These are phyloP conservation scores for Podila epicladia DNA, from an alignment of 192 early-diverging fungal genomes.

Conservation along the genomic window DNA sequence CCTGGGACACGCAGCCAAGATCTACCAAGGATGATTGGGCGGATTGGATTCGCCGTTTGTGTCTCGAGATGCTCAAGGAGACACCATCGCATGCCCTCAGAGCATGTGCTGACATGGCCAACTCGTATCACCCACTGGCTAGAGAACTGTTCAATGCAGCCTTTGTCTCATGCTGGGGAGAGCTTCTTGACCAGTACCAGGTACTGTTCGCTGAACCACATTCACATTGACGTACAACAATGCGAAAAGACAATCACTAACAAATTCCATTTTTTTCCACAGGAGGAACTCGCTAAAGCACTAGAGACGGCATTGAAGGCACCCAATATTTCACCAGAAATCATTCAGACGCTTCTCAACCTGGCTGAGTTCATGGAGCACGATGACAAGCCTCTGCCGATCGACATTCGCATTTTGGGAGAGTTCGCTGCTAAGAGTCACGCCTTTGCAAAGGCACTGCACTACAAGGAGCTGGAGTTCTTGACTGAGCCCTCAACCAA, in stretches of 20 bases:
- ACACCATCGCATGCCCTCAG: slow-evolving; percentile 96
- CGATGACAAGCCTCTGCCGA: slow-evolving; percentile 94
- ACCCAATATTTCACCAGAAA: slow-evolving; percentile 89
- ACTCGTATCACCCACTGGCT: slow-evolving; percentile 81
- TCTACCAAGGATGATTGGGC: slow-evolving; percentile 94
- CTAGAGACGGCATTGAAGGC: slow-evolving; percentile 86
- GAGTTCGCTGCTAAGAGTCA: slow-evolving; percentile 92
- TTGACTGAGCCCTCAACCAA: slow-evolving; percentile 81
- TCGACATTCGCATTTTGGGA: slow-evolving; percentile 90
- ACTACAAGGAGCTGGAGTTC: slow-evolving; percentile 98
- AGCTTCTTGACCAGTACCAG: slow-evolving; percentile 89
- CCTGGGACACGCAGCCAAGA: slow-evolving; percentile 89
- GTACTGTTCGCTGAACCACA: not conserved
- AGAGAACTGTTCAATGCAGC: slow-evolving; percentile 95
- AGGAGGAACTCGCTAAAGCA: slow-evolving; percentile 84
- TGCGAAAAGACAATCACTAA: too few relatives aligned
- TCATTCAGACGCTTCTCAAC: slow-evolving; percentile 90
- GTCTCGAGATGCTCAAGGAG: slow-evolving; percentile 92
- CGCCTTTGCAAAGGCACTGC: slow-evolving; percentile 97
- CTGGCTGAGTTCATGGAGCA: slow-evolving; percentile 99
- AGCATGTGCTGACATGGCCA: slow-evolving; percentile 87
- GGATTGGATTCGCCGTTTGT: slow-evolving; percentile 93
- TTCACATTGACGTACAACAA: too few relatives aligned
- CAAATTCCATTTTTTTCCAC: not conserved
- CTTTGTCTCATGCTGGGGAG: slow-evolving; percentile 97